phyloP scores from a whole-genome alignment of 441 rosid genomes.

The Macaranga tanarius region DNA sequence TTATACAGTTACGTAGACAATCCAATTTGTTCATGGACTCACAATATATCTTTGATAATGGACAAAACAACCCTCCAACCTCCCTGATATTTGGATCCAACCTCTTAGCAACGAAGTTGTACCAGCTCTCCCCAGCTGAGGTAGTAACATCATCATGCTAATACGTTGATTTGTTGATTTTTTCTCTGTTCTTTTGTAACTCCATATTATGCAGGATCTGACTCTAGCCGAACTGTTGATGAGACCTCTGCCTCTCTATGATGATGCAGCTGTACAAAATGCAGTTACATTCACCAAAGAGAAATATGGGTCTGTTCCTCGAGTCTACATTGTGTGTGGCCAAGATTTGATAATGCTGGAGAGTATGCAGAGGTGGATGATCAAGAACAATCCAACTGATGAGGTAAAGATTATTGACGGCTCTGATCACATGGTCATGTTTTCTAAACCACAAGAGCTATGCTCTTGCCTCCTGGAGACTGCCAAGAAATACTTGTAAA shows the following conservation, averaged over 20 bases:
- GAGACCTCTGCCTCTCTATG: conserved; percentile 20
- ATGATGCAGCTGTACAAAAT: background rate
- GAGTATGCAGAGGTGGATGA: conserved; percentile 34
- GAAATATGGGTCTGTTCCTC: conserved; percentile 25
- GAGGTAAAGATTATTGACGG: conserved; percentile 30
- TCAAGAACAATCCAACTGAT: conserved; percentile 31
- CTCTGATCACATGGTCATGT: conserved; percentile 41
- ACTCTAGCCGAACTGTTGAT: conserved; percentile 24
- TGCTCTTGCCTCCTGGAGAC: conserved; percentile 30
- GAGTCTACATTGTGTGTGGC: conserved; percentile 34
- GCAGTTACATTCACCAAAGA: conserved; percentile 24
- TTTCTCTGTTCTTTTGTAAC: background rate
- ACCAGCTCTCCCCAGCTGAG: conserved; percentile 44
- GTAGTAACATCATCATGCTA: conserved; percentile 6
- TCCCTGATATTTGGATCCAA: conserved; percentile 4
- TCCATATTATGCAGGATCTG: conserved; percentile 26
- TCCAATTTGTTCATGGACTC: conserved; percentile 14
- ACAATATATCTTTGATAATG: conserved; percentile 13
- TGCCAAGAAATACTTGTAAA: conserved; percentile 20
- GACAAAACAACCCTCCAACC: conserved; percentile 21
- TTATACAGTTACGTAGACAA: background rate
- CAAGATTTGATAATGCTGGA: conserved; percentile 21
- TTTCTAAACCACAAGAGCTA: conserved; percentile 34
- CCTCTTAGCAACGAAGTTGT: conserved; percentile 25
- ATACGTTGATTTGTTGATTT: background rate